Evolutionary conservation across 164 flowering plant genomes (phyloP), one percentile per base, ranked within the genome.

Genomic region (Macadamia integrifolia): DNA sequence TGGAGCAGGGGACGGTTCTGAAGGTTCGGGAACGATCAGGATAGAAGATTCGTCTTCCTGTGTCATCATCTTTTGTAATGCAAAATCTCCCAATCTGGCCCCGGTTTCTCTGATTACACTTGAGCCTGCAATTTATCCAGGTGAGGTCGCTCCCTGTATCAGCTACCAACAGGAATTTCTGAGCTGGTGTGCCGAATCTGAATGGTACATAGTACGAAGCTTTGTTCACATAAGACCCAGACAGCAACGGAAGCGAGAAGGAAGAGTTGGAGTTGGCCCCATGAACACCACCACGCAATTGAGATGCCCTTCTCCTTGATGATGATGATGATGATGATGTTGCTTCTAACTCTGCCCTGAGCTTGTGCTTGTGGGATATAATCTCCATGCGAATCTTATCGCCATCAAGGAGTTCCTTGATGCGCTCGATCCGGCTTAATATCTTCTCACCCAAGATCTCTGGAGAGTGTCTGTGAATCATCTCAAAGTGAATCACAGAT

Each of bases 71-170:
- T 23, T 23, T 23, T 23, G 23, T 23, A 23, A 23, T 23, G 23
- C 23, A 23, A 23, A 23, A 23, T 23, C 23, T 23, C 23, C 23
- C 23, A 23, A 23, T 23, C 23, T 23, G 23, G 23, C 23, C 23
- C 23, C 23, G 23, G 23, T 23, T 23, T 23, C 23, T 23, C 23
- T 23, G 23, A 23, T 23, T 23, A 65, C 83, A 70, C 1, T 69
- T 58, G 65, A 75, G 72, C 6, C 68, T 69, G 76, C 97, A 91
- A 9, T 80, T 84, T 72, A 85, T 72, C 97, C 97, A 91, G 14
- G 92, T 89, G 48, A 91, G 70, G 29, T 89, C 94, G 71, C 94
- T 91, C n/a, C 90, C 94, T 0, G 94, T 87, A 66, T 91, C 95
- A 0, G 82, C 90, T 5, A 88, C 74, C 42, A 91, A 72, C 66